Evolutionary conservation across 371 early-diverging fungal species (phyloP).

Genomic region (Rhizomucor miehei): DNA sequence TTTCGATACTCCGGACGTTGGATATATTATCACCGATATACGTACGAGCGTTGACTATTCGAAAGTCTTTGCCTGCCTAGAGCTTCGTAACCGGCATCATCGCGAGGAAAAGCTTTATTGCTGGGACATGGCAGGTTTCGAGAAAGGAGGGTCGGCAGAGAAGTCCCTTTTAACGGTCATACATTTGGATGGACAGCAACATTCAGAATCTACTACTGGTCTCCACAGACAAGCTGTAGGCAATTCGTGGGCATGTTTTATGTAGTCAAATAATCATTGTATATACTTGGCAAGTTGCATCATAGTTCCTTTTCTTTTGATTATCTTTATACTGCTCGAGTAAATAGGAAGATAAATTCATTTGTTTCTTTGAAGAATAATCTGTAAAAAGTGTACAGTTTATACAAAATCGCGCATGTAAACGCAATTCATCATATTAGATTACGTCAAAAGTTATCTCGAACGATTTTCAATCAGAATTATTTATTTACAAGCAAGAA

Average conservation of each 20-base stretch:
- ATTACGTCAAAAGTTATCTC: too few species aligned
- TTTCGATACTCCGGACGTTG: constrained; percentile 12
- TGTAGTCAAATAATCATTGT: constrained; percentile 8
- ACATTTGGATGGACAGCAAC: constrained; percentile 11
- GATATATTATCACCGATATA: constrained; percentile 39
- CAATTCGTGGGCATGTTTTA: constrained; percentile 38
- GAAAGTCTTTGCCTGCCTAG: constrained; percentile 29
- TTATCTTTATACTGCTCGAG: too few species aligned
- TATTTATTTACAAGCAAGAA: too few species aligned
- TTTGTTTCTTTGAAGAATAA: too few species aligned
- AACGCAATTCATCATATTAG: too few species aligned
- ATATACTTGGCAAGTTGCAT: too few species aligned
- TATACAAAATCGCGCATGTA: too few species aligned
- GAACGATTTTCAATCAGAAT: too few species aligned
- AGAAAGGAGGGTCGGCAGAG: background rate
- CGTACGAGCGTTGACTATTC: constrained; percentile 17
- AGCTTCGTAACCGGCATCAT: constrained; percentile 16
- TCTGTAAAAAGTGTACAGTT: too few species aligned
- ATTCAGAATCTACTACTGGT: background rate
- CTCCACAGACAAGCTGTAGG: constrained; percentile 18
- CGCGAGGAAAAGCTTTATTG: constrained; percentile 31
- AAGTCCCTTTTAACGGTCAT: constrained; percentile 14
- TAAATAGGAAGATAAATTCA: too few species aligned
- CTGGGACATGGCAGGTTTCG: constrained; percentile 29
- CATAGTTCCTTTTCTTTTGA: too few species aligned